A percentile compares a stretch with the other conserved stretches of the same genome.
phyloP scores from a whole-genome alignment of 179 eudicot genomes.

The Silene vulgaris region DNA sequence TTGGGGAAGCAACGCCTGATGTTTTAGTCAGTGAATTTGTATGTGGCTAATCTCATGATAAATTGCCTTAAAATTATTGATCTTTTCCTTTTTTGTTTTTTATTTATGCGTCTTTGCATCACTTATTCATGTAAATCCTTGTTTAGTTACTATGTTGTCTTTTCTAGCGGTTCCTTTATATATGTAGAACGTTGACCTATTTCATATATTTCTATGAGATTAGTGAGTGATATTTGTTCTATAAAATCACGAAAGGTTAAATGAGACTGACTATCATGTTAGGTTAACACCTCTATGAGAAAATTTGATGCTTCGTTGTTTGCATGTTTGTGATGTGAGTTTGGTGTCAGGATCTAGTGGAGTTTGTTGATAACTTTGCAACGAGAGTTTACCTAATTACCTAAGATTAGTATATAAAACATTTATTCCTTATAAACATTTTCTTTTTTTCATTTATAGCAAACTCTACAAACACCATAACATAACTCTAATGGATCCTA shows the following conservation, averaged over 20 bases:
- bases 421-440: too few species aligned
- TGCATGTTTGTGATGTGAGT: not conserved
- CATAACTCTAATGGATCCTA: too few species aligned
- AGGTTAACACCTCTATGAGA: not conserved
- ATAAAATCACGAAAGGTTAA: not conserved
- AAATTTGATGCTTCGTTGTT: not conserved
- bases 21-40: conserved; percentile 88
- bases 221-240: not conserved
- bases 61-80: conserved; percentile 3
- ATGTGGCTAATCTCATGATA: conserved; percentile 32
- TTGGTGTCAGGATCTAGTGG: not conserved
- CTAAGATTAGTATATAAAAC: too few species aligned
- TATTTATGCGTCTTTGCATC: not conserved
- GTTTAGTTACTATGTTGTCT: not conserved
- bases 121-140: not conserved
- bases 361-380: too few species aligned
- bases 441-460: too few species aligned
- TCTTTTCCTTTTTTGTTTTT: not conserved
- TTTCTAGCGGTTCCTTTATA: not conserved
- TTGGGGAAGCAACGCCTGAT: conserved; percentile 94
- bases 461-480: too few species aligned
- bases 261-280: not conserved
- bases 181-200: not conserved
- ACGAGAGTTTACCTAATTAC: too few species aligned
- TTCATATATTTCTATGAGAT: not conserved